Conservation (phyloP, 1,139 yeast species). For the Meyerozyma carpophila region DNA sequence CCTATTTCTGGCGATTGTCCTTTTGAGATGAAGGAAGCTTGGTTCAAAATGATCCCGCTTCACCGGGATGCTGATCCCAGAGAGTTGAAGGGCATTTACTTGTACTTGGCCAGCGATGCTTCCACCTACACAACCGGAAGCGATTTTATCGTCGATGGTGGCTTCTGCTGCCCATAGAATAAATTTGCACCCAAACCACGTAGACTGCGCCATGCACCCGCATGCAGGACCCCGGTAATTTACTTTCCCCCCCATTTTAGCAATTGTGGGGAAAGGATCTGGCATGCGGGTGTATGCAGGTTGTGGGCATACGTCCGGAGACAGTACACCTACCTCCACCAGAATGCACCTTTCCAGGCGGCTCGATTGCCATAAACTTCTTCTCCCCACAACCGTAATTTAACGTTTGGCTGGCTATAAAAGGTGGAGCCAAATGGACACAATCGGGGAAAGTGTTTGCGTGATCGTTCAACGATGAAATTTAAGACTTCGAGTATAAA, state of each 20-base stretch:
- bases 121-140: constrained; percentile 15
- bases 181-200: not conserved
- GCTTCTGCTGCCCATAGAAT: constrained; percentile 8
- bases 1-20: constrained; percentile 3
- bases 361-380: not conserved
- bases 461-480: not conserved
- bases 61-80: constrained; percentile 14
- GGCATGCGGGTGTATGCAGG: no score
- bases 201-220: not conserved
- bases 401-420: not conserved
- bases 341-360: not conserved
- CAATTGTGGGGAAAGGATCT: no score
- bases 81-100: constrained; percentile 15
- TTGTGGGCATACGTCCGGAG: no score
- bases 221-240: not conserved
- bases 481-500: not conserved
- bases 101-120: constrained; percentile 15
- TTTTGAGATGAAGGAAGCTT: constrained; percentile 9
- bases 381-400: not conserved
- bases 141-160: constrained; percentile 15
- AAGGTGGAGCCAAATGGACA: not conserved
- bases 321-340: no score
- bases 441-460: no score
- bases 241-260: no score
- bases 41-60: constrained; percentile 14